Base-by-base conservation (phyloP, 768 basidiomycete genomes). In the Calvatia gigantea region DNA sequence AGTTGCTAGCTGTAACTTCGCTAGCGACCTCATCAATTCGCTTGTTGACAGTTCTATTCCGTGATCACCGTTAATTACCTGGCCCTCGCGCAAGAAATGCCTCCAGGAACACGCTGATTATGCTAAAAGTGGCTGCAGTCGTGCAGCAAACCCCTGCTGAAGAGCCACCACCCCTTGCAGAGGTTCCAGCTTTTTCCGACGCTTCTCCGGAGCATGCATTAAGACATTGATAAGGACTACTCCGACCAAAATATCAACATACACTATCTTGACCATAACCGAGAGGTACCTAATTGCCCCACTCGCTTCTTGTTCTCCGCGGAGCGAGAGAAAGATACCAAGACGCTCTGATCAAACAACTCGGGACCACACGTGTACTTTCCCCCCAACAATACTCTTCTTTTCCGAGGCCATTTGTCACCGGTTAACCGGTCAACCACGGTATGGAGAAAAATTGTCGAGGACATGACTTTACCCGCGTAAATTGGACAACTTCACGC, bases 1-100 rank as follows among this genome's bases (percentile, higher is more conserved):
- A 56, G 38, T 28, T 48, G 46, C 47, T 56, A 47, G 46, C 47
- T 56, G 54, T 56, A 47, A 47, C 54, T 37, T 47, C 54, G 54
- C 54, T 47, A 47, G 38, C 37, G 23, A 43, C 7, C 5, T 35
- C 35, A 46, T 55, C 44, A 55, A 15, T 45, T 55, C 54, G 54
- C 54, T 55, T 55, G 45, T 37, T 37, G 29, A 42, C 39, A 55
- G 37, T 32, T 47, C 54, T 47, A 12, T 29, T 32, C 54, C 37
- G 45, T 43, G 54, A 55, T 55, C 43, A 33, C 25, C 25, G 45
- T 55, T 55, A 38, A 47, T 47, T 29, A 48, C 21, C 12, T 37
- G 46, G 11, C 29, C 38, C 42, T 9, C 19, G 15, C 35, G 28
- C 28, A 32, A 53, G 38, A 43, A 35, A 21, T 17, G 6, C n/a